A percentile compares a stretch with the other conserved stretches of the same genome.
Conservation (phyloP, 495 filamentous ascomycete genomes). For the Tuber calosporum region DNA sequence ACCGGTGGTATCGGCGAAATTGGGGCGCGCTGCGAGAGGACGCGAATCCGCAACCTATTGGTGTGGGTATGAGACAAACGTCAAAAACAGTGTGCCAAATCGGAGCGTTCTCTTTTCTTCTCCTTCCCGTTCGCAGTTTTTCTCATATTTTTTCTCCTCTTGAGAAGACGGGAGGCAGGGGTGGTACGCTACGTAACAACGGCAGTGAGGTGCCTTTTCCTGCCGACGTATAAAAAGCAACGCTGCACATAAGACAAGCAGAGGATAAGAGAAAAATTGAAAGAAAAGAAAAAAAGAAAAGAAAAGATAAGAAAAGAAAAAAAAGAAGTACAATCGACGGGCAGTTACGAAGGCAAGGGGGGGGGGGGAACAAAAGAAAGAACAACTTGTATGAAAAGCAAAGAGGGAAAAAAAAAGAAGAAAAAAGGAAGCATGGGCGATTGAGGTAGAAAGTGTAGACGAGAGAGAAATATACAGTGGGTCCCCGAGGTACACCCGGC, state of each 20-base stretch:
- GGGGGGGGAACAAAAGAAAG: slow-evolving; percentile 21
- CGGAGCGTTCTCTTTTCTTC: slow-evolving; percentile 22
- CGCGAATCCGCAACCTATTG: slow-evolving; percentile 71
- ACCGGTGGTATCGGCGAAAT: slow-evolving; percentile 68
- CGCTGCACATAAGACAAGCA: not conserved
- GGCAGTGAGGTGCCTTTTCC: not conserved
- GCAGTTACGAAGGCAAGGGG: not conserved
- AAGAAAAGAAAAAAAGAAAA: not conserved
- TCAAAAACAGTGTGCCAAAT: slow-evolving; percentile 32
- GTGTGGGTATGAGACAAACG: slow-evolving; percentile 27
- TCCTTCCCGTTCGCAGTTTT: not conserved
- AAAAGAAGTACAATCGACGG: not conserved
- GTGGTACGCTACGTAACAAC: slow-evolving; percentile 22
- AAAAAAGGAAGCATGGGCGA: slow-evolving; percentile 25
- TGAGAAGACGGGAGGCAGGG: slow-evolving; percentile 21
- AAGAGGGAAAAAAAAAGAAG: slow-evolving; percentile 24
- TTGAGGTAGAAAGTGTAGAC: slow-evolving; percentile 26
- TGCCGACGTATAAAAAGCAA: slow-evolving; percentile 23
- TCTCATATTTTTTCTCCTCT: not conserved
- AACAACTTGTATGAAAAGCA: slow-evolving; percentile 11
- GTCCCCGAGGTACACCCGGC: not conserved
- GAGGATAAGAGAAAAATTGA: not conserved
- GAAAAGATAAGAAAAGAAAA: no score
- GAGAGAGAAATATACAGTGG: not conserved
- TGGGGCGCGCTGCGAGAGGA: slow-evolving; percentile 60